Evolutionary conservation across 805 yeast genomes (phyloP), one percentile per base, ranked within the genome.

Genomic region (Metschnikowia amazonensis): DNA sequence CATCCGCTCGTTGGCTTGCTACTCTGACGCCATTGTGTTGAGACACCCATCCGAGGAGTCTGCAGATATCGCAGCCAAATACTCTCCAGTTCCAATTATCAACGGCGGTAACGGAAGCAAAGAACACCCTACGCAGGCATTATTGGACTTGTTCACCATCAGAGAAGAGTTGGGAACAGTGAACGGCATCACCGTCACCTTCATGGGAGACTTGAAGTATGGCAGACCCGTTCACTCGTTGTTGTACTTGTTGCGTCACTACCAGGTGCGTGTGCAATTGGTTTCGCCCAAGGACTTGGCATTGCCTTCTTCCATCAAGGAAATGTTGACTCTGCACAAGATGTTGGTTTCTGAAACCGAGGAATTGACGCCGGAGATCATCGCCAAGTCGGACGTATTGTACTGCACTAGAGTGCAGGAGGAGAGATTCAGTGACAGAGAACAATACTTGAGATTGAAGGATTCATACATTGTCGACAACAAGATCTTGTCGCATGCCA

Each of bases 91-190:
- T 57, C 99, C 99, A 47, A 88, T 95, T 54, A 82, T 94, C 65
- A 94, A 94, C 63, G 99, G 96, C 63, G 99, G 99, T 63, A 94
- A 94, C 66, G 99, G 99, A 31, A 76, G 97, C 43, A 84, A 89
- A 68, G 99, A 94, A 75, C 99, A 94, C 69, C 99, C 99, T 60
- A 87, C 98, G 20, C 99, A 94, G 73, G 99, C 99, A 2, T 87
- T 94, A 75, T 76, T 95, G 62, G 99, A 94, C 66, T 75, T 94
- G 69, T 94, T 92, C 79, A 94, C 99, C 43, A 94, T 94, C 60
- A 88, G 99, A 74, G 99, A 94, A 71, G 99, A 94, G 74, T 76
- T 94, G 54, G 99, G 99, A 65, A 89, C 98, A 48, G 97, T 95
- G 45, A 94, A 94, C 66, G 97, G 98, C 65, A 85, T 95, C 63